Base-by-base conservation (phyloP, 768 basidiomycete genomes). In the Psilocybe subaeruginosa region DNA sequence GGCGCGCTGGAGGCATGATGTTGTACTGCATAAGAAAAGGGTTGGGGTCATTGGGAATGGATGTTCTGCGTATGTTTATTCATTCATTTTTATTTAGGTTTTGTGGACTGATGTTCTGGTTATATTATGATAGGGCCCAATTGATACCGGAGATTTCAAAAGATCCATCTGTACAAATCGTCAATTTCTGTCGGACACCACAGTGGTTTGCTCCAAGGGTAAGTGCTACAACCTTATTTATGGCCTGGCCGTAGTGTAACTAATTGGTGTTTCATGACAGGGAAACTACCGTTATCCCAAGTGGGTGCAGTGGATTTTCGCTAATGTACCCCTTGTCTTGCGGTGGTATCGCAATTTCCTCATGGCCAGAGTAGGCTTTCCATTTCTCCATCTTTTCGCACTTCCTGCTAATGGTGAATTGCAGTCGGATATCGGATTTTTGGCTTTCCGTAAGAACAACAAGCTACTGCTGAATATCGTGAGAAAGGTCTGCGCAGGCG, bases 1-100 rank as follows among this genome's bases (percentile, higher is more conserved):
- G 31, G 80, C 83, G 19, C 66, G 70, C 56, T 82, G 88, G 88
- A 72, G 78, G 48, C 82, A 85, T 52, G 82, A 82, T 65, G 78
- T 88, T 16, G 68, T 77, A 47, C 67, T 88, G 58, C 73, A 73
- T 59, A 81, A 80, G 1, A 86, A 85, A 70, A 74, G 77, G 29
- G 79, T 90, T 6, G 86, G 82, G 0, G 82, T 89, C 12, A 82
- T 88, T 67, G 87, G 87, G 41, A 87, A 87, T 66, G 87, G 85
- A 3, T 86, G 82, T 62, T 85, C 83, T 45, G 86, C 80, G 80
- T 86, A 67, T 65, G 79, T 76, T 27, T 62, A 64, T 27, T 63
- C 66, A 59, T 60, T 46, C 43, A 45, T 60, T 63, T n/a, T 43
- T 43, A 19, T 19, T 1, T 19, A 19, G 19, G 19, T 19, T 23